A percentile compares a stretch with the other conserved stretches of the same genome.
These are phyloP conservation scores for Stachybotrys echinatus DNA, from an alignment of 2,329 filamentous ascomycete genomes.

Conservation along the genomic window DNA sequence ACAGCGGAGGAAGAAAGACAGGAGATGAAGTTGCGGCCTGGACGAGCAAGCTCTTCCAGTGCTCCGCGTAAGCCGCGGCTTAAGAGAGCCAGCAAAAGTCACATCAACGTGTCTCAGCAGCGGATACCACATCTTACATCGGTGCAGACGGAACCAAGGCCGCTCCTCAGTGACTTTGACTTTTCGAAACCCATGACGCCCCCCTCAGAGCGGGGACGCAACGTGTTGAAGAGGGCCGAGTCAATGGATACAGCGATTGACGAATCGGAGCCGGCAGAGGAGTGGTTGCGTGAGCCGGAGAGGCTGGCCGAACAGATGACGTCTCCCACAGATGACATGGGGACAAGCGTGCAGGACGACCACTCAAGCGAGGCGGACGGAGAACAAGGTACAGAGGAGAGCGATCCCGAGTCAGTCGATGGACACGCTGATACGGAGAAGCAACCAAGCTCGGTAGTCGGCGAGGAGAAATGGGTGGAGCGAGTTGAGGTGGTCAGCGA, in stretches of 20 bases:
- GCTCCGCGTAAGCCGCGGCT: conserved; percentile 33
- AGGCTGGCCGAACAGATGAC: conserved; percentile 3
- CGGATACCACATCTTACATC: conserved; percentile 6
- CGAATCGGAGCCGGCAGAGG: conserved; percentile 6
- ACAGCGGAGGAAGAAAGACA: conserved; percentile 38
- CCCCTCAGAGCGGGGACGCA: conserved; percentile 3
- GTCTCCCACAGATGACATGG: conserved; percentile 21
- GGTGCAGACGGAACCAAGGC: conserved; percentile 5
- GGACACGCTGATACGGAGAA: background rate
- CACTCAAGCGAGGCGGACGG: conserved; percentile 24
- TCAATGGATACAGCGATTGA: conserved; percentile 2
- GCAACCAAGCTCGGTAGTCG: background rate
- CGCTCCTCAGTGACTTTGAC: conserved; percentile 20
- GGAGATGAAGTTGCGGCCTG: conserved; percentile 32
- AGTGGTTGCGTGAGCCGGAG: conserved; percentile 6
- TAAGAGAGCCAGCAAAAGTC: conserved; percentile 34
- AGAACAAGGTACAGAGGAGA: conserved; percentile 25
- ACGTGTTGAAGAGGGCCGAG: background rate
- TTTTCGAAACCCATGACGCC: conserved; percentile 29
- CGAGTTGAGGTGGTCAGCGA: background rate
- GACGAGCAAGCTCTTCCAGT: conserved; percentile 15
- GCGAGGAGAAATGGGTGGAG: background rate
- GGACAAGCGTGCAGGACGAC: conserved; percentile 22
- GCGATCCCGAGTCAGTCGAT: conserved; percentile 24
- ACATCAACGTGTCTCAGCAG: conserved; percentile 24